phyloP scores from a whole-genome alignment of 2,329 filamentous ascomycete species.

The Colletotrichum sansevieriae region DNA sequence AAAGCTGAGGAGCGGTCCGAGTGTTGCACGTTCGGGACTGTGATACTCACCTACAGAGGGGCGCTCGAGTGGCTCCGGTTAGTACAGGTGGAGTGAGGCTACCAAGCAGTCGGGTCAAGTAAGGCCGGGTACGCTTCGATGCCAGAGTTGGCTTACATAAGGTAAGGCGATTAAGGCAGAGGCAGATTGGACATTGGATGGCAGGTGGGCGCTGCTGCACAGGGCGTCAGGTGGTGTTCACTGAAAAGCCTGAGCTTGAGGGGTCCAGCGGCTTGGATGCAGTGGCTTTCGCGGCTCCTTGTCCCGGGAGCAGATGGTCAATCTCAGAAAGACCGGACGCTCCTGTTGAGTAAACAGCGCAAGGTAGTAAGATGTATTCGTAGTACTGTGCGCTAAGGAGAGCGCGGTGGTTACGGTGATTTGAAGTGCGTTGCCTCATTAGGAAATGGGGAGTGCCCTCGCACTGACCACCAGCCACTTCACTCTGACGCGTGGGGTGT shows the following conservation, averaged over 20 bases:
- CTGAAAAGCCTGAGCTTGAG: constrained; percentile 2
- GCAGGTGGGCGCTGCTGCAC: constrained; percentile 32
- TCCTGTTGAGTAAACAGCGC: background rate
- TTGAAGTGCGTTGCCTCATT: background rate
- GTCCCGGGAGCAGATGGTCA: background rate
- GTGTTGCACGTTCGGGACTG: background rate
- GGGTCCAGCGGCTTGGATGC: constrained; percentile 26
- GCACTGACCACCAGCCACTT: too few relatives aligned
- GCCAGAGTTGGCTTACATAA: background rate
- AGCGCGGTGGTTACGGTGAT: background rate
- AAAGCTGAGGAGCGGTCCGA: constrained; percentile 9
- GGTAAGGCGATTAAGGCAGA: background rate
- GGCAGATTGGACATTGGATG: constrained; percentile 26
- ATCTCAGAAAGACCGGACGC: constrained; percentile 1
- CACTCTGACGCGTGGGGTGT: background rate
- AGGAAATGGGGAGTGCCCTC: background rate
- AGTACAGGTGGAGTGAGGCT: too few relatives aligned
- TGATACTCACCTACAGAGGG: too few relatives aligned
- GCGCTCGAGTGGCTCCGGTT: too few relatives aligned
- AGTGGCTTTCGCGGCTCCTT: constrained; percentile 29
- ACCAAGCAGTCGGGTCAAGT: constrained; percentile 30
- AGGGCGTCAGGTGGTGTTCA: constrained; percentile 25
- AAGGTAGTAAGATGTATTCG: too few relatives aligned
- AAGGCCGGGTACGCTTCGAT: background rate
- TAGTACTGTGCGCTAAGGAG: too few relatives aligned